Conservation (phyloP, 177 flowering plant genomes). For the Telopea speciosissima region DNA sequence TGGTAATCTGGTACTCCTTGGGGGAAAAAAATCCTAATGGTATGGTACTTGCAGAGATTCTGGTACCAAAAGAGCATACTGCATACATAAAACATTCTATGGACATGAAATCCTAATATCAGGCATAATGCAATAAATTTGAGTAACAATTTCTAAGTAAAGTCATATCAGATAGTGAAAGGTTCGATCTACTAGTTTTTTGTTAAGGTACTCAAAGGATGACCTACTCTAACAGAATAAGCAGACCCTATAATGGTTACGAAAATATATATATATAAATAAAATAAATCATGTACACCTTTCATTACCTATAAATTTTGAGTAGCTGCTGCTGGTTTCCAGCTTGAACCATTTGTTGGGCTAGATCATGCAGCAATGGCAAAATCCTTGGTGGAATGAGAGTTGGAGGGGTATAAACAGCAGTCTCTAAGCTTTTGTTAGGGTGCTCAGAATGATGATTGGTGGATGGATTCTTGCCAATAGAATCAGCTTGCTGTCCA, state of each 20-base stretch:
- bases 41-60: background rate
- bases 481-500: slow-evolving; percentile 39
- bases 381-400: slow-evolving; percentile 85
- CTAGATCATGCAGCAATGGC: slow-evolving; percentile 86
- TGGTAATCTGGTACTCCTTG: too few relatives aligned
- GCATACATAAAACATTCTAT: background rate
- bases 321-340: slow-evolving; percentile 71
- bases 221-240: too few relatives aligned
- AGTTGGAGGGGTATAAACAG: slow-evolving; percentile 72
- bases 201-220: too few relatives aligned
- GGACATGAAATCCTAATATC: background rate
- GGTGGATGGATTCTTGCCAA: slow-evolving; percentile 31
- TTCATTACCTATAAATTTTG: slow-evolving; percentile 58
- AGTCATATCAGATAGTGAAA: background rate
- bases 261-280: background rate
- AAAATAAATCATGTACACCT: background rate
- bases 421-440: slow-evolving; percentile 37
- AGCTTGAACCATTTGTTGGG: slow-evolving; percentile 86
- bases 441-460: slow-evolving; percentile 41
- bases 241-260: too few relatives aligned
- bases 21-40: background rate
- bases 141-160: background rate
- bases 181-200: background rate
- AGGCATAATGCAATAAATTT: too few relatives aligned
- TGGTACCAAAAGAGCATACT: background rate